Evolutionary conservation across 768 basidiomycete genomes (phyloP).

Genomic region (Tylopilus felleus): DNA sequence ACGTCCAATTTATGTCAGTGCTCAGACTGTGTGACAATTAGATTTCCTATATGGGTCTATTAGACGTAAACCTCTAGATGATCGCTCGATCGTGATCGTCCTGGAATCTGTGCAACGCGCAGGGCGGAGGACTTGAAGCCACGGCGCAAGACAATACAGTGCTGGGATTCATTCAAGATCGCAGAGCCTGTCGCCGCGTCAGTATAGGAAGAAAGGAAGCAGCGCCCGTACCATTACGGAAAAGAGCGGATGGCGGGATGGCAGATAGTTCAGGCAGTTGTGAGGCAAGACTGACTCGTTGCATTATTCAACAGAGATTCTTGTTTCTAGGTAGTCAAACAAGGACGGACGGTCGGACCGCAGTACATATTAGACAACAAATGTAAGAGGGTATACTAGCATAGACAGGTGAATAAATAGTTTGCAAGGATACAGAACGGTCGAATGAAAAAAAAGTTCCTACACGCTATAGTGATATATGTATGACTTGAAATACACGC

Average conservation of each 20-base stretch:
- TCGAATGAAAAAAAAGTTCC: conserved; percentile 14
- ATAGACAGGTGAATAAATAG: conserved; percentile 21
- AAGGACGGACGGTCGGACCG: conserved; percentile 8
- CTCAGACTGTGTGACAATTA: neutral
- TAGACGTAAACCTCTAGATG: conserved; percentile 9
- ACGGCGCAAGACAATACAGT: too few species aligned
- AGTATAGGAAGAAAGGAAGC: neutral
- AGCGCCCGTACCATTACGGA: neutral
- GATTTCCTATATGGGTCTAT: conserved; percentile 1
- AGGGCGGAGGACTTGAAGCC: too few species aligned
- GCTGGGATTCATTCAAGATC: neutral
- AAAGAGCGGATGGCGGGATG: neutral
- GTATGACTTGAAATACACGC: conserved; percentile 6
- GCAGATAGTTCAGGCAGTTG: neutral
- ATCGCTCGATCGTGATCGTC: conserved; percentile 22
- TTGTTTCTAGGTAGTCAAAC: conserved; percentile 3
- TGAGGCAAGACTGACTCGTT: neutral
- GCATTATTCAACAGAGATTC: neutral
- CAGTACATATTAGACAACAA: conserved; percentile 11
- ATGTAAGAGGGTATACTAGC: conserved; percentile 15
- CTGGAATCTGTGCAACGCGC: neutral
- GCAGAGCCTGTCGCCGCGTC: neutral
- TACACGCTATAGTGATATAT: conserved; percentile 15
- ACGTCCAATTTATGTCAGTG: neutral
- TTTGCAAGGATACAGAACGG: conserved; percentile 25